Base-by-base conservation (phyloP, 805 yeast genomes). In the Zygosaccharomyces lentus region DNA sequence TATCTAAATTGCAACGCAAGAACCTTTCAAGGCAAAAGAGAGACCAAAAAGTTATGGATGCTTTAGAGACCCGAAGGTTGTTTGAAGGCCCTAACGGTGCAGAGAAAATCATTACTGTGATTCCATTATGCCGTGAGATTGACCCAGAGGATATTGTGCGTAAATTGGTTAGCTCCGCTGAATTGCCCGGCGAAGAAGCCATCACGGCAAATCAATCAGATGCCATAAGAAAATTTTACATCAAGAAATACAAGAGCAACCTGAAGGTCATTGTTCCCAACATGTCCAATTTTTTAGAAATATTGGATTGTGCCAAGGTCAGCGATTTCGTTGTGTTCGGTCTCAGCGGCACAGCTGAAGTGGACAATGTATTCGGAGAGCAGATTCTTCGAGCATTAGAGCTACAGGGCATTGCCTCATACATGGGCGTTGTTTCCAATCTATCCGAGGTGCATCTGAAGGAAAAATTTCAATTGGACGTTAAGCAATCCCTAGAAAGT, bases 321-420 rank as follows among this genome's bases (percentile, higher is more conserved):
- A 82, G 98, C 0, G 99, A 93, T 70, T 88, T 80, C 61, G 93
- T 89, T 2, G 70, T 95, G 1, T 85, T 93, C 64, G 95, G 90
- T n/a, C 70, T 93, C 34, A 87, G 96, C 47, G 96, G 96, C 6
- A 71, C 78, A 15, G 77, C 81, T 40, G 98, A 93, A 68, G 91
- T 91, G 43, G 89, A 84, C 54, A 72, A 74, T 37, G 76, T 75
- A 32, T 77, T 80, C 56, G 98, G 98, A 40, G 99, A 93, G 68
- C 90, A 87, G 58, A 80, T 90, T 24, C 73, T 93, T 46, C 80
- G 98, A 67, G 87, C 96, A 1, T 75, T 90, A 29, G 88, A 87
- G 59, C 77, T 90, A 10, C 99, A 95, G 70, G 98, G 98, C 72
- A 84, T 90, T 10, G 83, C 96, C 0, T 78, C 88, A 3, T 82